phyloP scores from a whole-genome alignment of 176 grass and related monocot species.

The Puya raimondii region DNA sequence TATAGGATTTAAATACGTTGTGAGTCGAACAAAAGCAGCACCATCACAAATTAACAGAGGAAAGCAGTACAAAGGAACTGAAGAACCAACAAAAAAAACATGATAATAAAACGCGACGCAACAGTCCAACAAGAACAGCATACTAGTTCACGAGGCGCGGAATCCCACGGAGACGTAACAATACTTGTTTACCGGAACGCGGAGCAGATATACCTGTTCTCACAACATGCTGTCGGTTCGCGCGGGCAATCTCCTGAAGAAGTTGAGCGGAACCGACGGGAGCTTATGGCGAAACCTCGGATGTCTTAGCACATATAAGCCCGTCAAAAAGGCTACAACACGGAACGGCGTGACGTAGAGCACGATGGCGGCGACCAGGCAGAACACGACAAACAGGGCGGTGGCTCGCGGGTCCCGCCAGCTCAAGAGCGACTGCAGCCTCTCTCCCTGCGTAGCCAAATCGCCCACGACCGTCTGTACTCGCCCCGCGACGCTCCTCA shows the following conservation, averaged over 20 bases:
- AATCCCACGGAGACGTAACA: too few relatives aligned
- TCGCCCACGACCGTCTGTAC: constrained; percentile 36
- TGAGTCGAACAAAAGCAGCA: too few relatives aligned
- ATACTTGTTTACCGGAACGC: too few relatives aligned
- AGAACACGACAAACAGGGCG: constrained; percentile 40
- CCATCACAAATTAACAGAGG: too few relatives aligned
- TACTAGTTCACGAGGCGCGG: too few relatives aligned
- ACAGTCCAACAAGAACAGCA: too few relatives aligned
- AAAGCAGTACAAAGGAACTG: too few relatives aligned
- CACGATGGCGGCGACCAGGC: constrained; percentile 37
- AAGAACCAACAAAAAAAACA: too few relatives aligned
- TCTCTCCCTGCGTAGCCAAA: constrained; percentile 43
- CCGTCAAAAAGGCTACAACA: constrained; percentile 29
- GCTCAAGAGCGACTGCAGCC: constrained; percentile 44
- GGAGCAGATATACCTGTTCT: not conserved
- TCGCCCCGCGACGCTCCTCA: constrained; percentile 39
- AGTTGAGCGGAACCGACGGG: constrained; percentile 50
- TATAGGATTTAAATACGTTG: too few relatives aligned
- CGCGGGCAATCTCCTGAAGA: constrained; percentile 47
- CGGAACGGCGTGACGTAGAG: constrained; percentile 38
- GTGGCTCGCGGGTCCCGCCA: constrained; percentile 48
- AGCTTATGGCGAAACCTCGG: constrained; percentile 51
- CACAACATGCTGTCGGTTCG: constrained; percentile 45
- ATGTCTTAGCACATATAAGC: constrained; percentile 43
- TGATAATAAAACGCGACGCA: too few relatives aligned